Base-by-base conservation (phyloP, 2,329 filamentous ascomycete species). In the Calonectria ilicicola region DNA sequence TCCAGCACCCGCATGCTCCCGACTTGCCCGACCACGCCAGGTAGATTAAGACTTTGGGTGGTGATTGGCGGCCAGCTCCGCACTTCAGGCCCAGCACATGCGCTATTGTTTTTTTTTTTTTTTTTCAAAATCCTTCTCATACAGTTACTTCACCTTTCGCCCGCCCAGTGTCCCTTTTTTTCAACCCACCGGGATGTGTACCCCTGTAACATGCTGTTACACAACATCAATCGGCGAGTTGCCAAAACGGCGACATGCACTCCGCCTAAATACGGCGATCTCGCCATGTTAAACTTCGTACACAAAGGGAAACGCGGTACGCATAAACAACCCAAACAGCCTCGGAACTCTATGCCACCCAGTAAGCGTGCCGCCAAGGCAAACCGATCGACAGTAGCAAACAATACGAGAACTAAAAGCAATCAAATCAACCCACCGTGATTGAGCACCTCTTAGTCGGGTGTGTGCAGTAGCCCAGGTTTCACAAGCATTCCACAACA, bases 1-100 rank as follows among this genome's bases (percentile, higher is more conserved):
- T 27, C 62, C 60, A 70, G 66, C 64, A 68, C 71, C 71, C 71
- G 71, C 60, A 71, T 73, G 38, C 71, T 70, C 71, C 71, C 71
- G 70, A 69, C 42, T 42, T 66, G 51, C 64, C 56, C 42, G 51
- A 53, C 60, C 65, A 65, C 65, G 42, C 69, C 65, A 72, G 32
- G 69, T 68, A 67, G 56, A 67, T 67, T 56, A 72, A 72, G 23
- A 63, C 44, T 51, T 35, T 27, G 21, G 17, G 38, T 35, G 69
- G 47, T 68, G 56, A 72, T 69, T 68, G 65, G 58, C 47, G 58
- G 65, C 58, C 49, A 60, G 62, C 56, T 47, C 49, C 58, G 65
- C 64, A 65, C 65, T 47, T 19, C 29, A 65, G 32, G 8, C 32
- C 26, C 35, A 38, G 26, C 46, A 47, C 47, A 19, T 44, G 67